These are phyloP conservation scores for Ustilago lituana DNA, from an alignment of 1,284 basidiomycete species.

Conservation along the genomic window DNA sequence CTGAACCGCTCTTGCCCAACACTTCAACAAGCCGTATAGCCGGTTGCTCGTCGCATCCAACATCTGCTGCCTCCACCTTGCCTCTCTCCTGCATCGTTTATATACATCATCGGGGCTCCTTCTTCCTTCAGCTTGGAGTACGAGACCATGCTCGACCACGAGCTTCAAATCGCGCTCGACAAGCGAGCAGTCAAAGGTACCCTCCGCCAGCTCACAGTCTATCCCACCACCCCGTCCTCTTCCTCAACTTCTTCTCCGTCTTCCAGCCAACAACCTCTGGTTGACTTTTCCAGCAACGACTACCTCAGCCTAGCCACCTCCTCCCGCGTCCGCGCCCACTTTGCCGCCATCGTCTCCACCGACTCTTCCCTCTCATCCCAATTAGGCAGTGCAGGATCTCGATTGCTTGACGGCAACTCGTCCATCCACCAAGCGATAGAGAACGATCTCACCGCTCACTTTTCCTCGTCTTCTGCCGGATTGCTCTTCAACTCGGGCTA, in stretches of 20 bases:
- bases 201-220: constrained; percentile 52
- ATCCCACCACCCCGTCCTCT: constrained; percentile 25
- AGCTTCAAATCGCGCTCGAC: constrained; percentile 52
- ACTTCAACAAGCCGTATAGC: no score
- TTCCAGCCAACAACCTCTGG: constrained; percentile 38
- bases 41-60: no score
- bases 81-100: neutral
- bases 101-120: neutral
- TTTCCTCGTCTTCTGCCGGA: constrained; percentile 69
- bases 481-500: constrained; percentile 94
- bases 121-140: neutral
- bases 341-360: constrained; percentile 21
- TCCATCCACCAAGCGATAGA: constrained; percentile 52
- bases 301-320: constrained; percentile 86
- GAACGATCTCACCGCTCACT: constrained; percentile 46
- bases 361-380: constrained; percentile 12
- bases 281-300: constrained; percentile 90
- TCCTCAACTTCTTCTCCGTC: constrained; percentile 2
- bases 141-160: constrained; percentile 49
- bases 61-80: no score
- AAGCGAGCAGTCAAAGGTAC: constrained; percentile 51
- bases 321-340: constrained; percentile 68
- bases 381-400: constrained; percentile 83
- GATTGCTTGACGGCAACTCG: constrained; percentile 83
- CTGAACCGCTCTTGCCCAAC: no score